Conservation (phyloP, 2,329 filamentous ascomycete genomes). For the Colletotrichum kahawae region DNA sequence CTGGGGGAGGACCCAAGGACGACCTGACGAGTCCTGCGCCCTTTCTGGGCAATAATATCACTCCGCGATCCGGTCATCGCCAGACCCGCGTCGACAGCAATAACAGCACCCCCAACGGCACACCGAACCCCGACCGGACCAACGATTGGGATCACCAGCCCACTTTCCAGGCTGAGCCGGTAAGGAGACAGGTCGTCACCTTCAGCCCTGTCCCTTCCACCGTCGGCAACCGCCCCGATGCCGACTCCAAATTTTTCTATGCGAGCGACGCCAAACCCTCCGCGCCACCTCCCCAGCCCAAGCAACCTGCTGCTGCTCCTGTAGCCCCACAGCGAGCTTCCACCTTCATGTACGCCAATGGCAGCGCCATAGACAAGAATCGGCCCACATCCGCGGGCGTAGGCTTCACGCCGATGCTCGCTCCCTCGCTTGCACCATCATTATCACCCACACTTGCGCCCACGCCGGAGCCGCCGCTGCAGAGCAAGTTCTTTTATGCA, state of each 20-base stretch:
- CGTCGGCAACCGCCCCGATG: slow-evolving; percentile 26
- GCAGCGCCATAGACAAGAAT: slow-evolving; percentile 42
- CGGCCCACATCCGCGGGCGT: slow-evolving; percentile 34
- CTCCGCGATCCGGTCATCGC: slow-evolving; percentile 77
- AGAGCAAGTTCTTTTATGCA: slow-evolving; percentile 77
- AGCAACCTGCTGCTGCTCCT: slow-evolving; percentile 18
- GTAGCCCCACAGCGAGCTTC: slow-evolving; percentile 50
- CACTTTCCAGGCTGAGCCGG: slow-evolving; percentile 29
- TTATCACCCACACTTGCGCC: slow-evolving; percentile 39
- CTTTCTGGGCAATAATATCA: slow-evolving; percentile 66
- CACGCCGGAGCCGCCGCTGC: slow-evolving; percentile 42
- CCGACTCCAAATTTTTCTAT: slow-evolving; percentile 85
- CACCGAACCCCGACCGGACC: slow-evolving; percentile 53
- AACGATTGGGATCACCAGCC: slow-evolving; percentile 51
- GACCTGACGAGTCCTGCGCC: slow-evolving; percentile 58
- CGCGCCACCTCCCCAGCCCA: slow-evolving; percentile 8
- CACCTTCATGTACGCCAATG: slow-evolving; percentile 65
- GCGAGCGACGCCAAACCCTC: slow-evolving; percentile 73
- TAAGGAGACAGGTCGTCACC: slow-evolving; percentile 36
- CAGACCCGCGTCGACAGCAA: slow-evolving; percentile 74
- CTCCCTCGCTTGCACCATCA: slow-evolving; percentile 30
- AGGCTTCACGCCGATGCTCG: slow-evolving; percentile 9
- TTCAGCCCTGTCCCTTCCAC: slow-evolving; percentile 45
- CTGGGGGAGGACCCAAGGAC: slow-evolving; percentile 40
- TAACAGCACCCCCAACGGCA: slow-evolving; percentile 68